Conservation (phyloP, 2,329 filamentous ascomycete species). For the Ophiostoma pallidulum region DNA sequence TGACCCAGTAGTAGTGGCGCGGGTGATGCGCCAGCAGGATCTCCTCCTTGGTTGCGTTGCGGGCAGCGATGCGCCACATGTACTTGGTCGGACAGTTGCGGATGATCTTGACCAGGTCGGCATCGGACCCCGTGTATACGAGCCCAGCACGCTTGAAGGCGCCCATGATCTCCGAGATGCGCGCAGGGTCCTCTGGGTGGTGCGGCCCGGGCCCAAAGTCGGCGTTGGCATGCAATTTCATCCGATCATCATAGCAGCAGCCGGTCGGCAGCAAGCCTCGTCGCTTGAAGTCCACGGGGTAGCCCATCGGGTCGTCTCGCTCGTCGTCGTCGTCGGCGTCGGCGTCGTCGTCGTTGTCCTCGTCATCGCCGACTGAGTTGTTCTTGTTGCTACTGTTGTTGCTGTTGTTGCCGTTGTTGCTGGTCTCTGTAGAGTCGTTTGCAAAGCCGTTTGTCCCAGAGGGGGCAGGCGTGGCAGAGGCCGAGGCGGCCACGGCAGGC, state of each 20-base stretch:
- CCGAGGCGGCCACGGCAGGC: not conserved
- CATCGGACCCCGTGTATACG: slow-evolving; percentile 53
- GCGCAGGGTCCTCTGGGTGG: slow-evolving; percentile 87
- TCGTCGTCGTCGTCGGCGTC: slow-evolving; percentile 28
- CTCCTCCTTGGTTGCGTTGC: slow-evolving; percentile 69
- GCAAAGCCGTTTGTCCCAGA: not conserved
- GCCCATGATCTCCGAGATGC: slow-evolving; percentile 89
- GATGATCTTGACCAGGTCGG: slow-evolving; percentile 43
- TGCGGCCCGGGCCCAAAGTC: slow-evolving; percentile 64
- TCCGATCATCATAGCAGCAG: slow-evolving; percentile 83
- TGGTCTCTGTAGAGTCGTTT: not conserved
- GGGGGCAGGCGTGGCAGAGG: not conserved
- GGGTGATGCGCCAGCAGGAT: slow-evolving; percentile 69
- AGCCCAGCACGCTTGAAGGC: slow-evolving; percentile 76
- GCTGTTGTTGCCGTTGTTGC: not conserved
- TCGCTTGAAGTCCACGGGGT: slow-evolving; percentile 27
- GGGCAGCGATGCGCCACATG: slow-evolving; percentile 69
- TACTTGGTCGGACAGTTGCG: slow-evolving; percentile 47
- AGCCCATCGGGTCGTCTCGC: slow-evolving; percentile 23
- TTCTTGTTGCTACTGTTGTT: slow-evolving; percentile 10
- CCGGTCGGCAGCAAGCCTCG: slow-evolving; percentile 57
- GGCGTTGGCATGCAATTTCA: slow-evolving; percentile 90
- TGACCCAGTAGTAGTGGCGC: slow-evolving; percentile 73
- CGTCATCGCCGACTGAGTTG: slow-evolving; percentile 28
- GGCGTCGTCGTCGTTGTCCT: slow-evolving; percentile 35